These are phyloP conservation scores for Micractinium conductrix DNA, from an alignment of 139 green algal species.

Conservation along the genomic window DNA sequence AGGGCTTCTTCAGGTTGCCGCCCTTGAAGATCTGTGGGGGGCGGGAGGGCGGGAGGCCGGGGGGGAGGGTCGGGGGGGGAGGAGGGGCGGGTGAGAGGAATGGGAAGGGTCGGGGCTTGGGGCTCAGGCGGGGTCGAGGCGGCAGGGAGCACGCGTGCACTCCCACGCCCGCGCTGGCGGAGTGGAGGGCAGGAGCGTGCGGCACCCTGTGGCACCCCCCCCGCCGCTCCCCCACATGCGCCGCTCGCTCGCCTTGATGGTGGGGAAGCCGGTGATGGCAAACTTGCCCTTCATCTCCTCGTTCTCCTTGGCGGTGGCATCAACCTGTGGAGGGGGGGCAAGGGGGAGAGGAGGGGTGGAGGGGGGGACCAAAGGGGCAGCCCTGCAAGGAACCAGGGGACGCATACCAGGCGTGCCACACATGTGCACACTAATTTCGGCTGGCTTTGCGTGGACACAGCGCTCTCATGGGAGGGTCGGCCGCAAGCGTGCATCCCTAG, in stretches of 20 bases:
- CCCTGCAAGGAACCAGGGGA: no score
- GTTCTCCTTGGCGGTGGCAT: slow-evolving; percentile 55
- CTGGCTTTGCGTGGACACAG: no score
- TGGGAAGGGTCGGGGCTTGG: background rate
- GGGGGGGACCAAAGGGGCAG: no score
- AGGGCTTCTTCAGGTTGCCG: slow-evolving; percentile 27
- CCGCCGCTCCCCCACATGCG: no score
- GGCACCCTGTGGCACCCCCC: no score
- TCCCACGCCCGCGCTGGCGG: background rate
- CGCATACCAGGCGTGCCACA: no score
- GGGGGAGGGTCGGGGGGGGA: background rate
- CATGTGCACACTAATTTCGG: no score
- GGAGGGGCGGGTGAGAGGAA: background rate
- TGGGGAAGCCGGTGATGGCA: slow-evolving; percentile 61
- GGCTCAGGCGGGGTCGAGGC: background rate
- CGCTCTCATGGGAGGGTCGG: no score
- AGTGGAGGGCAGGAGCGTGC: background rate
- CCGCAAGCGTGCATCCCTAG: no score
- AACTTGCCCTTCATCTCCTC: slow-evolving; percentile 51
- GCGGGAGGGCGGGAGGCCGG: background rate
- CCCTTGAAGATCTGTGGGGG: slow-evolving; percentile 59
- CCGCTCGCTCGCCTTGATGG: slow-evolving; percentile 50
- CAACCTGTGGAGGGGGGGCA: no score
- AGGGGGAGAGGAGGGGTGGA: no score
- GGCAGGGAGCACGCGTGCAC: background rate